phyloP scores from a whole-genome alignment of 805 yeast genomes.

The Saccharomycopsis fermentans region DNA sequence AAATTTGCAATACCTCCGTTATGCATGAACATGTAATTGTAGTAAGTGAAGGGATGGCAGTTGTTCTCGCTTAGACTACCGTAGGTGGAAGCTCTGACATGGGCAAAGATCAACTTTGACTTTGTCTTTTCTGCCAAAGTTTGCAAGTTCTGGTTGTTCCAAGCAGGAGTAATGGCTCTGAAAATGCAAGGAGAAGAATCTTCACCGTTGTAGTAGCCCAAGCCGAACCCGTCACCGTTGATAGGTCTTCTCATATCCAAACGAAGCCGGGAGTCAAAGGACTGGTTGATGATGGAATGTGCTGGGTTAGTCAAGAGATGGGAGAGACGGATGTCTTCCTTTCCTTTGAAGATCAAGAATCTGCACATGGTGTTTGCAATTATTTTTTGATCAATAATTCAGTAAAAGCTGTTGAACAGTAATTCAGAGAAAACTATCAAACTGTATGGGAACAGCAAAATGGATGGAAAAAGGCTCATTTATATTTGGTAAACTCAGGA shows the following conservation, averaged over 20 bases:
- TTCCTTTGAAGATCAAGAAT: conserved; percentile 80
- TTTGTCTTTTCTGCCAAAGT: conserved; percentile 81
- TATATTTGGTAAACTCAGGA: too few relatives aligned
- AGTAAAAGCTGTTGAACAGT: too few relatives aligned
- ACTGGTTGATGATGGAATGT: conserved; percentile 93
- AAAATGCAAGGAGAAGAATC: conserved; percentile 77
- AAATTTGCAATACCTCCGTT: conserved; percentile 85
- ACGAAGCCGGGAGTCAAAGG: conserved; percentile 82
- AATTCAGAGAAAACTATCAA: too few relatives aligned
- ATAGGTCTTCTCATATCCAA: conserved; percentile 85
- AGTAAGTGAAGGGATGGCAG: conserved; percentile 91
- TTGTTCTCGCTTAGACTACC: conserved; percentile 92
- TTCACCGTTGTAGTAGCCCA: conserved; percentile 70
- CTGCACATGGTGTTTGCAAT: too few relatives aligned
- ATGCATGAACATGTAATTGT: conserved; percentile 91
- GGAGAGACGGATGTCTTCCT: conserved; percentile 77
- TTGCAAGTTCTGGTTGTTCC: conserved; percentile 90
- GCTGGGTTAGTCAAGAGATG: conserved; percentile 90
- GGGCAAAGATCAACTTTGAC: conserved; percentile 80
- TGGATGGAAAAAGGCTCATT: too few relatives aligned
- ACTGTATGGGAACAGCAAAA: too few relatives aligned
- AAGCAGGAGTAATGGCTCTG: conserved; percentile 94
- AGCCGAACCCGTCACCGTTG: conserved; percentile 98
- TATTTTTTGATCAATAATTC: too few relatives aligned
- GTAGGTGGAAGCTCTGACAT: conserved; percentile 91